phyloP scores from a whole-genome alignment of 2,329 filamentous ascomycete species.

The Fusarium sp. region DNA sequence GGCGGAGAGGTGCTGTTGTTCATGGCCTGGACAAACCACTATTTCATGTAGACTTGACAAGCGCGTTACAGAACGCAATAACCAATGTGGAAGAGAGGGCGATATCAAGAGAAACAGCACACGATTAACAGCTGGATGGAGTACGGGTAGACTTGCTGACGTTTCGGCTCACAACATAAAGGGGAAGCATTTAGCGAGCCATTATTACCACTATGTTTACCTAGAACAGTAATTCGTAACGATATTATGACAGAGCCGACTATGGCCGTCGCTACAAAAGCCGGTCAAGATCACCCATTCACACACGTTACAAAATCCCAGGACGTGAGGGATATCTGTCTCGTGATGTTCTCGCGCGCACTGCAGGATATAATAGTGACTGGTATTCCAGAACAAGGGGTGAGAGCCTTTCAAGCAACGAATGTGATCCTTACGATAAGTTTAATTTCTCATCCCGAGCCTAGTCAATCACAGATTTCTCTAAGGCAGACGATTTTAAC shows the following conservation, averaged over 20 bases:
- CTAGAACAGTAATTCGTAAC: background rate
- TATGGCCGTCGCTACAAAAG: background rate
- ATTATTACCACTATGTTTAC: background rate
- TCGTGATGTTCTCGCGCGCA: background rate
- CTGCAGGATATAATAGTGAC: constrained; percentile 1
- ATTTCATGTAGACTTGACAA: constrained; percentile 93
- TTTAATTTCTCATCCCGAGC: constrained; percentile 39
- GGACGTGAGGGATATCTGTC: background rate
- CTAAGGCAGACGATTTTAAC: constrained; percentile 43
- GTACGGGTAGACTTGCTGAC: background rate
- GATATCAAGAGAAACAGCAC: constrained; percentile 39
- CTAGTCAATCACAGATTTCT: constrained; percentile 31
- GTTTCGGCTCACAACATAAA: background rate
- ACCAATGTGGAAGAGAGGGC: constrained; percentile 73
- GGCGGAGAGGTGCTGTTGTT: constrained; percentile 69
- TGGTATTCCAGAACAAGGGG: constrained; percentile 1
- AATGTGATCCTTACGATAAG: constrained; percentile 43
- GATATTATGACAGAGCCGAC: background rate
- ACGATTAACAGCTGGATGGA: background rate
- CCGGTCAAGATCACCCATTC: constrained; percentile 10
- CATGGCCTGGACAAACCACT: constrained; percentile 88
- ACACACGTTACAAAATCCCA: constrained; percentile 1
- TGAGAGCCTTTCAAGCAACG: constrained; percentile 34
- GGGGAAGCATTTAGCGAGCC: constrained; percentile 1
- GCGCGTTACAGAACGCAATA: constrained; percentile 86